Base-by-base conservation (phyloP, 176 grass and related monocot species). In the Bonia amplexicaulis region DNA sequence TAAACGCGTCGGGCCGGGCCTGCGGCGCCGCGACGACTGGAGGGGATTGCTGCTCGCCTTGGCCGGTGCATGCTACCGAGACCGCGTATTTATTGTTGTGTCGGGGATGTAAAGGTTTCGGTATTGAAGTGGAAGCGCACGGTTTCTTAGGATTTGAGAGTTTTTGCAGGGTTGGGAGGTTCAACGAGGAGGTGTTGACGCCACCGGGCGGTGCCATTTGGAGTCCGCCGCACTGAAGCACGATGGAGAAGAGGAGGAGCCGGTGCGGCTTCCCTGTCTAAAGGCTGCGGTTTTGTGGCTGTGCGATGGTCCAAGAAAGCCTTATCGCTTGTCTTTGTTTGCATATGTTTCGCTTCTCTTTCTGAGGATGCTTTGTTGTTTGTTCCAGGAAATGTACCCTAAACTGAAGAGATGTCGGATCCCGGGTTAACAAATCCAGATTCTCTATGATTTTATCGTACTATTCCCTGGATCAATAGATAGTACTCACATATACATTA, bases 171-270 rank as follows among this genome's bases (percentile, higher is more conserved):
- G 77, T 23, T 80, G 26, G 53, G 35, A 91, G 37, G 57, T 22
- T 77, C 55, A 78, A 76, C 26, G 84, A 76, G 47, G 47, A 73
- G 68, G 69, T 41, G 64, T 33, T 89, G 59, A 74, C 85, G 41
- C 67, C 41, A 41, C 58, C 58, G 31, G 17, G 9, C 26, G 77
- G 33, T 80, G 78, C 76, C 92, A 93, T 93, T 82, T 73, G 76
- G 76, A 67, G 66, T 22, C 29, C 22, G 40, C 67, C 6, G 12
- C 6, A 3, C 61, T 41, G 70, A 22, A 17, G 37, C n/a, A n/a
- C 66, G 14, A 16, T 4, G 57, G 29, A 82, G 84, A 82, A 71
- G 51, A 79, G 29, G 44, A 19, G 46, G 13, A 46, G 23, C 80
- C 25, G 72, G 33, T 26, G 60, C 26, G 20, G 75, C 48, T 58